phyloP scores from a whole-genome alignment of 2,329 filamentous ascomycete species.

The Juglanconis oblonga region DNA sequence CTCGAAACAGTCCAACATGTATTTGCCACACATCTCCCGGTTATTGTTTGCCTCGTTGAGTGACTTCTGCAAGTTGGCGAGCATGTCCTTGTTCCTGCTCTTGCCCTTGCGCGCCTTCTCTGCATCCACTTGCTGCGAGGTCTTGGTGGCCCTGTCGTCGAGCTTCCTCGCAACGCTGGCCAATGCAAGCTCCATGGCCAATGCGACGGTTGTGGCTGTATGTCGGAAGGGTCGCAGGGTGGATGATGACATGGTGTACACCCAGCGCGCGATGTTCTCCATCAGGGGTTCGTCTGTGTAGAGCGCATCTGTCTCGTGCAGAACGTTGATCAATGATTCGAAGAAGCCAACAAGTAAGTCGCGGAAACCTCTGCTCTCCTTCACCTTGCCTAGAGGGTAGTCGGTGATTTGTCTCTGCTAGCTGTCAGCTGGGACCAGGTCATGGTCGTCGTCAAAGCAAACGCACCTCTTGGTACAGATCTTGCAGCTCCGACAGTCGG shows the following conservation, averaged over 20 bases:
- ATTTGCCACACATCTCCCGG: slow-evolving; percentile 65
- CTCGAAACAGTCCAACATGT: slow-evolving; percentile 84
- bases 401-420: slow-evolving; percentile 72
- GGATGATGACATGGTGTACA: slow-evolving; percentile 86
- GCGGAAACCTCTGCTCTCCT: slow-evolving; percentile 74
- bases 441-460: background rate
- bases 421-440: slow-evolving; percentile 16
- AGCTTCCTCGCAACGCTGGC: slow-evolving; percentile 47
- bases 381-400: slow-evolving; percentile 83
- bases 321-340: slow-evolving; percentile 67
- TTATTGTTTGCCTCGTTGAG: slow-evolving; percentile 68
- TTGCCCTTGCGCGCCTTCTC: slow-evolving; percentile 67
- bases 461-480: slow-evolving; percentile 75
- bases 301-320: slow-evolving; percentile 78
- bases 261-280: slow-evolving; percentile 87
- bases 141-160: slow-evolving; percentile 63
- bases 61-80: slow-evolving; percentile 69
- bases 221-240: slow-evolving; percentile 87
- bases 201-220: slow-evolving; percentile 81
- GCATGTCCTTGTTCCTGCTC: slow-evolving; percentile 73
- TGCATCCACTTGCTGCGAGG: slow-evolving; percentile 73
- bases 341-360: slow-evolving; percentile 77
- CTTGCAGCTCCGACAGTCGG: slow-evolving; percentile 79
- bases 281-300: slow-evolving; percentile 76
- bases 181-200: slow-evolving; percentile 76